Percentiles rank a stretch among this genome's conserved stretches.
phyloP scores from a whole-genome alignment of 2,329 filamentous ascomycete genomes.

The Pseudogymnoascus sp. region DNA sequence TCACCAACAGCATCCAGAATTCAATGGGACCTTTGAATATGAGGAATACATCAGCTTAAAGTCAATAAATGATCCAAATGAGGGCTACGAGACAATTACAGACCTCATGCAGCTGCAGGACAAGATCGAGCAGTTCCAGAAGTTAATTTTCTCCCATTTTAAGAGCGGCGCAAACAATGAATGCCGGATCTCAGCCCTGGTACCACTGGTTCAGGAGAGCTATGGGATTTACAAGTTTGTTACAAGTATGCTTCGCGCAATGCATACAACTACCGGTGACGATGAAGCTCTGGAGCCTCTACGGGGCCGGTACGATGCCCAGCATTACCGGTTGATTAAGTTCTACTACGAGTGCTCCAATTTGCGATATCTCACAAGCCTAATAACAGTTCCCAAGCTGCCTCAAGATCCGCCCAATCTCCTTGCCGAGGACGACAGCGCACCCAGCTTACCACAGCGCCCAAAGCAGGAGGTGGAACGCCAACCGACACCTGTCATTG shows the following conservation, averaged over 20 bases:
- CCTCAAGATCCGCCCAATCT: constrained; percentile 90
- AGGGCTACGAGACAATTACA: constrained; percentile 93
- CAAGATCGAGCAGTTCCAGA: constrained; percentile 97
- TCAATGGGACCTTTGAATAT: constrained; percentile 98
- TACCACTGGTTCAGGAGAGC: constrained; percentile 91
- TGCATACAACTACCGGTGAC: constrained; percentile 94
- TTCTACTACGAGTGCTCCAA: constrained; percentile 99
- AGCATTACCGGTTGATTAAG: constrained; percentile 91
- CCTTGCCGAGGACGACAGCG: constrained; percentile 74
- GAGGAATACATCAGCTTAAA: constrained; percentile 98
- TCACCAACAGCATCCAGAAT: constrained; percentile 92
- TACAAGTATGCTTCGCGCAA: constrained; percentile 96
- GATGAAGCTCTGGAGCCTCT: constrained; percentile 87
- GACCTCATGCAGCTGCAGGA: constrained; percentile 96
- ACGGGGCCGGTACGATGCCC: constrained; percentile 82
- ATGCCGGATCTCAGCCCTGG: constrained; percentile 87
- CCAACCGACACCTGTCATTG: constrained; percentile 64
- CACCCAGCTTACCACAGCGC: constrained; percentile 73
- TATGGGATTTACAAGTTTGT: constrained; percentile 99
- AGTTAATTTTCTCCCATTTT: constrained; percentile 96
- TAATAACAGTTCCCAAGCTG: constrained; percentile 93
- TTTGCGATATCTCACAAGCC: constrained; percentile 86
- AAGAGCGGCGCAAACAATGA: constrained; percentile 88
- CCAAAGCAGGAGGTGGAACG: constrained; percentile 68
- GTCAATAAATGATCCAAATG: constrained; percentile 96